Evolutionary conservation across 805 yeast species (phyloP), one percentile per base, ranked within the genome.

Genomic region (Komagataella pseudopastoris): DNA sequence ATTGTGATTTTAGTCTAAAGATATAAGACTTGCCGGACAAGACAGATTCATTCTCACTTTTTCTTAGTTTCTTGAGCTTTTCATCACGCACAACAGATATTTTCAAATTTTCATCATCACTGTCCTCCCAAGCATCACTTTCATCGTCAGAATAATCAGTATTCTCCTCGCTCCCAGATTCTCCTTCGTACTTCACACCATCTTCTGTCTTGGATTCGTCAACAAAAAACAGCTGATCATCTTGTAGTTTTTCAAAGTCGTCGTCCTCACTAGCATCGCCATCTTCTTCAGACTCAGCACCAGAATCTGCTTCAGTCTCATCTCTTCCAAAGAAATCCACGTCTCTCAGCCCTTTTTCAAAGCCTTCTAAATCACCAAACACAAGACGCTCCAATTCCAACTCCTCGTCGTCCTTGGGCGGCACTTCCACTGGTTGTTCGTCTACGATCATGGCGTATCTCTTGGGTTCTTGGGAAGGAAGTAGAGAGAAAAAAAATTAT

Each of bases 321-420:
- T 69, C 76, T 23, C 62, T 58, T 23, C 65, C 70, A 45, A 81
- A 68, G 55, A 81, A 74, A 56, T 83, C 88, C 50, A 81, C 68
- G 53, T 76, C 74, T 52, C 75, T 80, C 60, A 88, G 70, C 54
- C 81, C 84, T 36, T 65, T 61, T 59, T 81, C 86, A 68, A 85
- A 84, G 30, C 91, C 85, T 51, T 80, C 85, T 3, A 74, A 58
- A 63, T 93, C 98, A 14, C 99, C 98, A 67, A 93, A 90, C 3
- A 93, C 96, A 12, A 88, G 72, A 63, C 78, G 85, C 56, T 90
- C 96, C 50, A 93, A 75, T 52, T 70, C 76, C 46, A 82, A 58
- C 65, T 93, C 99, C 63, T 88, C 96, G 50, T 78, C 83, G 63
- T 87, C 95, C 58, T 93, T 91, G 36, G 84, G 85, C 14, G 88